Percentiles rank a stretch among this genome's conserved stretches.
Conservation (phyloP, 2,329 filamentous ascomycete genomes). For the Xylariaceae sp. region DNA sequence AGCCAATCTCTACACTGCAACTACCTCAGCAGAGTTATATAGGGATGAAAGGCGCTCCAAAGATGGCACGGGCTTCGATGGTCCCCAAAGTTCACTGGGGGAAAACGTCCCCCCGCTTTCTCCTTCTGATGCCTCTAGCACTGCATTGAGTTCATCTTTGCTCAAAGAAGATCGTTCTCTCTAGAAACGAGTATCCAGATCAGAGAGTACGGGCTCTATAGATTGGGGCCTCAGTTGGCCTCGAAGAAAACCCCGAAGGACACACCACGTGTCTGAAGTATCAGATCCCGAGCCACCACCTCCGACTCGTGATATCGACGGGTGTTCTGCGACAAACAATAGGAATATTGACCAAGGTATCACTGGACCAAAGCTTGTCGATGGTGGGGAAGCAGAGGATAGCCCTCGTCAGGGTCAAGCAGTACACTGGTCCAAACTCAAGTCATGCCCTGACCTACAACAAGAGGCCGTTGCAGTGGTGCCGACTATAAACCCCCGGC, state of each 20-base stretch:
- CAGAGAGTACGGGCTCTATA: conserved; percentile 20
- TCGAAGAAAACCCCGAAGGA: conserved; percentile 23
- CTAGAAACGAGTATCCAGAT: conserved; percentile 11
- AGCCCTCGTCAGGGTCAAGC: conserved; percentile 15
- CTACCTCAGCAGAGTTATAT: no score
- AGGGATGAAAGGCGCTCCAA: not conserved
- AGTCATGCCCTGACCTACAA: conserved; percentile 29
- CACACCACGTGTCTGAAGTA: conserved; percentile 26
- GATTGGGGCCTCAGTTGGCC: conserved; percentile 26
- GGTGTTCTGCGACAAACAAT: no score
- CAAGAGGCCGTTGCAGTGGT: conserved; percentile 7
- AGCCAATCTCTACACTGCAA: no score
- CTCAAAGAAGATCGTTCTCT: conserved; percentile 11
- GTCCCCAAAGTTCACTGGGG: conserved; percentile 21
- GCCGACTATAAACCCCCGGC: conserved; percentile 3
- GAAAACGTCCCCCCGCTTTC: conserved; percentile 12
- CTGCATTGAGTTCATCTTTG: conserved; percentile 12
- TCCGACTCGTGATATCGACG: no score
- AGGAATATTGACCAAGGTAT: no score
- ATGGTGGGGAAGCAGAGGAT: conserved; percentile 4
- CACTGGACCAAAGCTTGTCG: no score
- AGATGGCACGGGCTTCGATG: conserved; percentile 23
- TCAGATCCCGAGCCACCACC: conserved; percentile 10
- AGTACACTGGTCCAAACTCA: conserved; percentile 11
- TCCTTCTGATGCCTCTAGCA: conserved; percentile 11